These are phyloP conservation scores for Coemansia sp. DNA, from an alignment of 192 early-diverging fungal species.

Conservation along the genomic window DNA sequence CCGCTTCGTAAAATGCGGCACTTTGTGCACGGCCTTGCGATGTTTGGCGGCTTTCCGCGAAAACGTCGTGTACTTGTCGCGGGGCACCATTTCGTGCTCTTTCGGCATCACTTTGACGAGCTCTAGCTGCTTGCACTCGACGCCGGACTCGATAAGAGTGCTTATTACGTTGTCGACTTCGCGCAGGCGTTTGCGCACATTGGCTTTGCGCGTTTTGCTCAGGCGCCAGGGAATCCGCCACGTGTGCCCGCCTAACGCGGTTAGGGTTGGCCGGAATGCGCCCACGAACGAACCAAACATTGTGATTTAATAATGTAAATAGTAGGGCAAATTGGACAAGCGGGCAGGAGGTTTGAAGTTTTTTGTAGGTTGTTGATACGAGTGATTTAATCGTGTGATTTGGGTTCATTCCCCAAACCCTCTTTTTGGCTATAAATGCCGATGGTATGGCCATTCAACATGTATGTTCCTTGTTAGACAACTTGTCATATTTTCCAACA, in stretches of 20 bases:
- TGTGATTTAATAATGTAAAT: background rate
- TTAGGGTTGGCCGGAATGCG: conserved; percentile 42
- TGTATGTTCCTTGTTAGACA: conserved; percentile 6
- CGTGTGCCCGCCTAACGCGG: conserved; percentile 34
- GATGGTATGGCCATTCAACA: background rate
- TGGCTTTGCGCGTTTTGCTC: conserved; percentile 77
- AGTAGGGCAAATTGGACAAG: background rate
- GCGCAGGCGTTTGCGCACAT: conserved; percentile 80
- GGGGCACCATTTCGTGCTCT: conserved; percentile 69
- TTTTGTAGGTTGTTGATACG: background rate
- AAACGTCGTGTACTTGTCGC: conserved; percentile 82
- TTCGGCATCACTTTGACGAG: conserved; percentile 57
- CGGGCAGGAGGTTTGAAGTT: background rate
- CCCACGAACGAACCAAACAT: conserved; percentile 50
- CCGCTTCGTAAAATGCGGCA: conserved; percentile 82
- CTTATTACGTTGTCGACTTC: conserved; percentile 76
- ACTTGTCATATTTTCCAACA: conserved; percentile 2
- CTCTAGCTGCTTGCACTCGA: conserved; percentile 70
- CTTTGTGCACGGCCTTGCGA: conserved; percentile 79
- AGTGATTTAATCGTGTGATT: conserved; percentile 5
- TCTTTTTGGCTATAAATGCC: background rate
- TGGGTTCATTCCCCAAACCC: conserved; percentile 4
- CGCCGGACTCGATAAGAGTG: conserved; percentile 65
- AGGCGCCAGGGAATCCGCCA: conserved; percentile 64
- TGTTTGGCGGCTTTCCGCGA: conserved; percentile 66